phyloP scores from a whole-genome alignment of 1,284 basidiomycete species.

The Fomes fomentarius region DNA sequence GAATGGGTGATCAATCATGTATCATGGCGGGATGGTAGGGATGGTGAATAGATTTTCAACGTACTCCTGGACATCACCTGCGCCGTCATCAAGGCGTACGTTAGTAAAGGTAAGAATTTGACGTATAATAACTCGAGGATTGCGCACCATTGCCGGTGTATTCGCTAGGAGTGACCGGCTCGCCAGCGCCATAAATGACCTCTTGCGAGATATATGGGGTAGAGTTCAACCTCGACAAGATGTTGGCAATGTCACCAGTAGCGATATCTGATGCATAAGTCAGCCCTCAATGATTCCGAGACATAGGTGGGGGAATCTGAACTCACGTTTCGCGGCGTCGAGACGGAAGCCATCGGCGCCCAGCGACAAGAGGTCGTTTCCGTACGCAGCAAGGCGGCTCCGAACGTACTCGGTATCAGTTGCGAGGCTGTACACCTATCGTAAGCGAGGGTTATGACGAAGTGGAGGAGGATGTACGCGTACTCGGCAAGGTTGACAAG shows the following conservation, averaged over 20 bases:
- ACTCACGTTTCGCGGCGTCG: constrained; percentile 68
- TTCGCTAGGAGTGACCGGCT: constrained; percentile 57
- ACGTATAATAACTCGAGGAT: too few relatives aligned
- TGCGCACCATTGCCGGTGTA: constrained; percentile 54
- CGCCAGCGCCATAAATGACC: constrained; percentile 54
- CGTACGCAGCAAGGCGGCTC: constrained; percentile 54
- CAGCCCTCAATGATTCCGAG: not conserved
- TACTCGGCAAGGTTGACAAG: constrained; percentile 62
- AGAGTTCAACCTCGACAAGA: constrained; percentile 45
- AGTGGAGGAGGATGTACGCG: constrained; percentile 19
- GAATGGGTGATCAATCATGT: not conserved
- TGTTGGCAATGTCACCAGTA: constrained; percentile 55
- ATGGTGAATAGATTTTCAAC: too few relatives aligned
- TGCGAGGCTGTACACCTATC: constrained; percentile 43
- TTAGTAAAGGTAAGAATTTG: too few relatives aligned
- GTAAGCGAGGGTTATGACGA: not conserved
- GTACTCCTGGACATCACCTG: constrained; percentile 69
- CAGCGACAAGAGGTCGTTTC: constrained; percentile 61
- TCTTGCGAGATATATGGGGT: constrained; percentile 62
- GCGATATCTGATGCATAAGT: constrained; percentile 50
- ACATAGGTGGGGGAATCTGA: not conserved
- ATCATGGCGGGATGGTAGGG: not conserved
- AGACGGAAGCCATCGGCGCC: constrained; percentile 68
- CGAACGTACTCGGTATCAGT: constrained; percentile 67
- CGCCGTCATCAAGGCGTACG: too few relatives aligned